A percentile compares a stretch with the other conserved stretches of the same genome.
Evolutionary conservation across 352 stramenopile genomes (phyloP).

Genomic region (Phytophthora foliorum): DNA sequence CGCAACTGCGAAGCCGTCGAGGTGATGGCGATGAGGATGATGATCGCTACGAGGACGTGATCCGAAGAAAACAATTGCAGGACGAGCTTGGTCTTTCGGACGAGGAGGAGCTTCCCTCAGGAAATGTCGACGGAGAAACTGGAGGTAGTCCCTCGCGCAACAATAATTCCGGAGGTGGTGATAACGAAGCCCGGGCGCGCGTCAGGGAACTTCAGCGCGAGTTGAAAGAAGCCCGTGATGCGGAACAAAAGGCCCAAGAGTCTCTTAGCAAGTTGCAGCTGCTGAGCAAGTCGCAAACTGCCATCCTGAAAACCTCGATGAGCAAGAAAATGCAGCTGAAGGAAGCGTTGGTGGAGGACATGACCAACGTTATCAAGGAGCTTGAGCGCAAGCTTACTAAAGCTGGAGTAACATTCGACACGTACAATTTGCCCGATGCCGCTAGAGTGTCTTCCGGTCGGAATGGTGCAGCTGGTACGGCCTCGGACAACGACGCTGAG

Average conservation of each 20-base stretch:
- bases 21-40: slow-evolving; percentile 60
- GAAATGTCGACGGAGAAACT: slow-evolving; percentile 15
- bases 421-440: slow-evolving; percentile 46
- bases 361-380: slow-evolving; percentile 65
- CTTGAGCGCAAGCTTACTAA: slow-evolving; percentile 70
- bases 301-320: slow-evolving; percentile 87
- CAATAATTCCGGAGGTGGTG: slow-evolving; percentile 9
- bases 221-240: slow-evolving; percentile 63
- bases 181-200: slow-evolving; percentile 41
- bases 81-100: slow-evolving; percentile 85
- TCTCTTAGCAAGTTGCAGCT: slow-evolving; percentile 86
- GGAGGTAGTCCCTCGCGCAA: slow-evolving; percentile 1
- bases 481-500: slow-evolving; percentile 54
- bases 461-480: slow-evolving; percentile 35
- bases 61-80: slow-evolving; percentile 64
- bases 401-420: slow-evolving; percentile 56
- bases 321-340: slow-evolving; percentile 85
- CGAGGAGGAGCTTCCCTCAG: slow-evolving; percentile 42
- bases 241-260: slow-evolving; percentile 80
- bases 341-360: slow-evolving; percentile 70
- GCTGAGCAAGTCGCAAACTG: slow-evolving; percentile 86
- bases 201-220: slow-evolving; percentile 73
- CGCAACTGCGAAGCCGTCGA: slow-evolving; percentile 42
- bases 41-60: slow-evolving; percentile 47
- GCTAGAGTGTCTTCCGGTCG: slow-evolving; percentile 32